Percentiles rank a stretch among this genome's conserved stretches.
Conservation (phyloP, 2,329 filamentous ascomycete species). For the Hymenoscyphus salicellus region DNA sequence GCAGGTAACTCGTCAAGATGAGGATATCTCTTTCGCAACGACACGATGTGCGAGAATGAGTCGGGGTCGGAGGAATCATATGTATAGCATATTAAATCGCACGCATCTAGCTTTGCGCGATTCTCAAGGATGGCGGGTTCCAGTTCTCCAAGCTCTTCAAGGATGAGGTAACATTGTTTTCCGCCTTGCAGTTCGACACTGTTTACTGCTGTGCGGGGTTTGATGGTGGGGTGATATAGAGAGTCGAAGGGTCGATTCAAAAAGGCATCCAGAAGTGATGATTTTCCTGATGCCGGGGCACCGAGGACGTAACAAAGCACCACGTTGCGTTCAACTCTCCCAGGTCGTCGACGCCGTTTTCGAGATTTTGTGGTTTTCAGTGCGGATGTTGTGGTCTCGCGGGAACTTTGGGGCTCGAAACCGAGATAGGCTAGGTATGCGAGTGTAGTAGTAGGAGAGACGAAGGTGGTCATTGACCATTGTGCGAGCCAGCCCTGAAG, state of each 20-base stretch:
- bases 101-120: slow-evolving; percentile 81
- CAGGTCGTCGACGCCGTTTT: slow-evolving; percentile 76
- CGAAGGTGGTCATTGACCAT: slow-evolving; percentile 99
- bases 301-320: slow-evolving; percentile 91
- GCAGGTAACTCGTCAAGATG: slow-evolving; percentile 86
- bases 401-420: slow-evolving; percentile 78
- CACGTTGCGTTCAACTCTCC: slow-evolving; percentile 88
- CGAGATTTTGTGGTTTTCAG: slow-evolving; percentile 90
- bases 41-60: slow-evolving; percentile 87
- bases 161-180: slow-evolving; percentile 93
- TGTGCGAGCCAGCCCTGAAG: slow-evolving; percentile 97
- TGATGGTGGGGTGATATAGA: slow-evolving; percentile 89
- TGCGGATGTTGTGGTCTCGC: slow-evolving; percentile 74
- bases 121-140: slow-evolving; percentile 95
- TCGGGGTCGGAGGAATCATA: slow-evolving; percentile 98
- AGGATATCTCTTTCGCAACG: slow-evolving; percentile 73
- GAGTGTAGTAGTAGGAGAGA: slow-evolving; percentile 89
- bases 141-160: slow-evolving; percentile 93
- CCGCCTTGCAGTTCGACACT: slow-evolving; percentile 93
- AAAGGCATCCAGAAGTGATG: slow-evolving; percentile 84
- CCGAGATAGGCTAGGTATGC: slow-evolving; percentile 96
- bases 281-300: slow-evolving; percentile 83
- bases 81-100: slow-evolving; percentile 89
- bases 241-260: slow-evolving; percentile 81
- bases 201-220: slow-evolving; percentile 89